Percentiles rank a stretch among this genome's conserved stretches.
Conservation (phyloP, 345 rosid species). For the Bretschneidera sinensis region DNA sequence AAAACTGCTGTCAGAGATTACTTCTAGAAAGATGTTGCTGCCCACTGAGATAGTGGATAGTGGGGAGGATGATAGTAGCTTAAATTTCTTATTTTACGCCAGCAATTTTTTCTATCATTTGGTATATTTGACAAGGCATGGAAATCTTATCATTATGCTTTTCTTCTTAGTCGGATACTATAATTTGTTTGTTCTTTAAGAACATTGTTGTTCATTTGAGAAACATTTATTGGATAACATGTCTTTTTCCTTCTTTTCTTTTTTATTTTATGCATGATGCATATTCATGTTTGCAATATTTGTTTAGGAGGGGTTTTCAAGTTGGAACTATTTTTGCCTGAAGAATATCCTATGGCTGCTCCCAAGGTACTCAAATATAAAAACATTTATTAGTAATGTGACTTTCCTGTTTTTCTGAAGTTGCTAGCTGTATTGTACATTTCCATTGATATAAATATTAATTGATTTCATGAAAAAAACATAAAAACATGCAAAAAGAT, state of each 20-base stretch:
- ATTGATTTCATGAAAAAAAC: not conserved
- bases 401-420: not conserved
- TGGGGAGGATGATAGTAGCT: not conserved
- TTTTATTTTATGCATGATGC: conserved; percentile 6
- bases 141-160: no score
- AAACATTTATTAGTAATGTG: not conserved
- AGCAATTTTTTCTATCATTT: not conserved
- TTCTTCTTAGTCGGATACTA: no score
- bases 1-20: not conserved
- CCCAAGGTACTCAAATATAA: conserved; percentile 63
- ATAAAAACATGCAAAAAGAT: no score
- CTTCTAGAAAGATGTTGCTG: no score
- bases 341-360: conserved; percentile 99
- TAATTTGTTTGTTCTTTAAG: no score
- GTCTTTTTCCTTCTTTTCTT: not conserved
- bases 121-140: not conserved
- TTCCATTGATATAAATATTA: conserved; percentile 5
- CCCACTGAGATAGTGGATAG: not conserved
- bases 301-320: conserved; percentile 92
- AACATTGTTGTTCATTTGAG: no score
- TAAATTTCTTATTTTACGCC: no score
- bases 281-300: conserved; percentile 16
- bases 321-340: conserved; percentile 97
- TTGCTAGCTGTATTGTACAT: not conserved
- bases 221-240: no score